Evolutionary conservation across 148 eudicot genomes (phyloP).

Genomic region (Talinum fruticosum): DNA sequence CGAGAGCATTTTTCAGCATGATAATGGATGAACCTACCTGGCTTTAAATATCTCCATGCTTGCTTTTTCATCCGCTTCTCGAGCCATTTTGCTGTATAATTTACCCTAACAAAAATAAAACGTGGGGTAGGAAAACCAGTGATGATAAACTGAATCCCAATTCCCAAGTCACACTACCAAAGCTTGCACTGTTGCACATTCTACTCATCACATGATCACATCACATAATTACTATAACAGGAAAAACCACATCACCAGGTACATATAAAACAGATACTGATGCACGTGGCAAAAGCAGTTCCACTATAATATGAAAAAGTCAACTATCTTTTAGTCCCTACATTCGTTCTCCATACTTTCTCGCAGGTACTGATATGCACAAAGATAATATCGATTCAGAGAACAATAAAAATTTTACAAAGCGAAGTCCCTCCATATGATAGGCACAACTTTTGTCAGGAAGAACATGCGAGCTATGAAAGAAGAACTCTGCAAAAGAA

Average conservation of each 20-base stretch:
- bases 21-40: constrained; percentile 44
- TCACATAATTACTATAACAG: no score
- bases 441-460: not conserved
- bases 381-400: no score
- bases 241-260: no score
- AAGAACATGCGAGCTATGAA: not conserved
- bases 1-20: not conserved
- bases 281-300: not conserved
- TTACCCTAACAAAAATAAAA: constrained; percentile 54
- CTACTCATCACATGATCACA: not conserved
- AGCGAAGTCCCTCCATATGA: no score
- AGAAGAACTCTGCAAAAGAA: not conserved
- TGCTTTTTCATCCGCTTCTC: constrained; percentile 88
- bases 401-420: no score
- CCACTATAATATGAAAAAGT: not conserved
- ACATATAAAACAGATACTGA: not conserved
- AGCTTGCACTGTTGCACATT: not conserved
- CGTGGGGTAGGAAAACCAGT: not conserved
- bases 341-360: not conserved
- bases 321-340: not conserved
- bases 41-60: constrained; percentile 89
- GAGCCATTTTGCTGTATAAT: constrained; percentile 59
- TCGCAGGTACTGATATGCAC: not conserved
- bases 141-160: not conserved
- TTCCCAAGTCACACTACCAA: not conserved